phyloP scores from a whole-genome alignment of 1,284 basidiomycete genomes.

The Ceratobasidium sp. region DNA sequence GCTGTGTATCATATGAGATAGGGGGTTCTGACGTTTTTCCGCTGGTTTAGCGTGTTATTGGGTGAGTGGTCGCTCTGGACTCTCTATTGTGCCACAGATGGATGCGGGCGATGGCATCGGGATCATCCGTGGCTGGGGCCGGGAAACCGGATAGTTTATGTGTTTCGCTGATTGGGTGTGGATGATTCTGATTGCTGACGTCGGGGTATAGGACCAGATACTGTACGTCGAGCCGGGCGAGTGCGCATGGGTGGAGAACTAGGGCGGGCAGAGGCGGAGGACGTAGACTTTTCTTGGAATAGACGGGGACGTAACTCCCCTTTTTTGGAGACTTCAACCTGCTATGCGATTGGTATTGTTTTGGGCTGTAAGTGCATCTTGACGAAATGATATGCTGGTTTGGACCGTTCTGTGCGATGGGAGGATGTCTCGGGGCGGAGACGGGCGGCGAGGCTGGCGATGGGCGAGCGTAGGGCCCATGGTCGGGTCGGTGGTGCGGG shows the following conservation, averaged over 20 bases:
- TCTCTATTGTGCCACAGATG: slow-evolving; percentile 29
- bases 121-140: slow-evolving; percentile 28
- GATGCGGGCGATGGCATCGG: slow-evolving; percentile 12
- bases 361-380: not conserved
- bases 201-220: slow-evolving; percentile 26
- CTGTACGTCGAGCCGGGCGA: slow-evolving; percentile 35
- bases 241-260: slow-evolving; percentile 24
- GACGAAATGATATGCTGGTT: slow-evolving; percentile 11
- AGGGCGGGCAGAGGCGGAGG: not conserved
- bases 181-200: slow-evolving; percentile 17
- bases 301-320: not conserved
- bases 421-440: not conserved
- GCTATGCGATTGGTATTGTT: not conserved
- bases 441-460: not conserved
- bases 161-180: slow-evolving; percentile 18
- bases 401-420: not conserved
- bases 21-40: slow-evolving; percentile 19
- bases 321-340: not conserved
- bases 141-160: slow-evolving; percentile 14
- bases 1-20: not conserved
- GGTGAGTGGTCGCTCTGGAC: slow-evolving; percentile 13
- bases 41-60: slow-evolving; percentile 20
- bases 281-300: slow-evolving; percentile 13
- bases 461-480: not conserved
- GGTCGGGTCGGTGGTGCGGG: slow-evolving; percentile 1